Conservation (phyloP, 768 basidiomycete species). For the Collybiopsis luxurians region DNA sequence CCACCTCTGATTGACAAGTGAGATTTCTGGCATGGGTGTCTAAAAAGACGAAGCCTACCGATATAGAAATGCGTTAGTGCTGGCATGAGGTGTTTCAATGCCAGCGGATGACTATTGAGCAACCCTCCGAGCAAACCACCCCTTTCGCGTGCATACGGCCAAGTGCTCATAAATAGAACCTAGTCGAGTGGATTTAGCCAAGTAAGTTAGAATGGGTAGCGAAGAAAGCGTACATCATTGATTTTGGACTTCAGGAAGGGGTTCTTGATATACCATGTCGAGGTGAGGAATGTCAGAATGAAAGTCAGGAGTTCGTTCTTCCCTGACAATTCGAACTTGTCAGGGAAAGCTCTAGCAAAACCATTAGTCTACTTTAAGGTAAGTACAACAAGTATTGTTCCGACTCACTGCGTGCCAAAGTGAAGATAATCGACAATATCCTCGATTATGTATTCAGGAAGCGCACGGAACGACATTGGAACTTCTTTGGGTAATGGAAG, state of each 20-base stretch:
- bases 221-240: constrained; percentile 64
- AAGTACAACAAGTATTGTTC: neutral
- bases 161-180: constrained; percentile 73
- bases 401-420: constrained; percentile 79
- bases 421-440: constrained; percentile 89
- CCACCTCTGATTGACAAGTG: constrained; percentile 69
- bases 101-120: constrained; percentile 83
- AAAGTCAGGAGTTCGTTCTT: constrained; percentile 87
- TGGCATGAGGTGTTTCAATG: constrained; percentile 86
- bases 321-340: constrained; percentile 80
- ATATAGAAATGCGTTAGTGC: constrained; percentile 94
- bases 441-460: constrained; percentile 94
- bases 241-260: constrained; percentile 97
- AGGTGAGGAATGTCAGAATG: constrained; percentile 85
- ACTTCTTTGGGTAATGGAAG: constrained; percentile 85
- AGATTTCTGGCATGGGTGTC: neutral
- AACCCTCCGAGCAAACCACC: constrained; percentile 76
- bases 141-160: constrained; percentile 62
- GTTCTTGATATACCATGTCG: constrained; percentile 98
- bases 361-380: neutral
- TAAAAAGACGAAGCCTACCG: constrained; percentile 44
- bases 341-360: constrained; percentile 45
- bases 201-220: neutral
- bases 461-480: constrained; percentile 77
- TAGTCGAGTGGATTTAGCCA: constrained; percentile 23